phyloP scores from a whole-genome alignment of 371 early-diverging fungal genomes.

The Mucor irregularis region DNA sequence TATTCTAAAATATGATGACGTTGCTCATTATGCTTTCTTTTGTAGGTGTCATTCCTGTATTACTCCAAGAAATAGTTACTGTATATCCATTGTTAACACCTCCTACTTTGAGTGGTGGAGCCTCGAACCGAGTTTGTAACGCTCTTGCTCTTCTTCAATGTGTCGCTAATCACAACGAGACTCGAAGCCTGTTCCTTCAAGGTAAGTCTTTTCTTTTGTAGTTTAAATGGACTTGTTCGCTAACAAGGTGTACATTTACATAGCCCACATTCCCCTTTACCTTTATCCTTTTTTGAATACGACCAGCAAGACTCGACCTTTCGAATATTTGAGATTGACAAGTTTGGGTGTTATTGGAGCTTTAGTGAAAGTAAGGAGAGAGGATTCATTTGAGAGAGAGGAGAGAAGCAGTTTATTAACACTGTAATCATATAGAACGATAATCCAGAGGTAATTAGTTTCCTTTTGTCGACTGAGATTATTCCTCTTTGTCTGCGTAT shows the following conservation, averaged over 20 bases:
- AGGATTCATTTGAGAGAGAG: background rate
- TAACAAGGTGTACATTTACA: background rate
- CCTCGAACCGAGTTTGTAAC: constrained; percentile 95
- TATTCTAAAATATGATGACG: background rate
- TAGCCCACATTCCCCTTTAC: constrained; percentile 95
- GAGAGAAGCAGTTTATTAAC: background rate
- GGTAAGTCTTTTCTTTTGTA: constrained; percentile 35
- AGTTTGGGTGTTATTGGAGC: constrained; percentile 96
- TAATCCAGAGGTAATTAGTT: constrained; percentile 92
- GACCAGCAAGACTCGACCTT: constrained; percentile 91
- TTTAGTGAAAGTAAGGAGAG: constrained; percentile 83
- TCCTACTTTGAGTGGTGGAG: constrained; percentile 83
- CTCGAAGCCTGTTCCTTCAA: constrained; percentile 85
- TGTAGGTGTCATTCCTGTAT: constrained; percentile 87
- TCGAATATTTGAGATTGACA: constrained; percentile 93
- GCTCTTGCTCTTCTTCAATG: constrained; percentile 95
- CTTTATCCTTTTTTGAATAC: constrained; percentile 98
- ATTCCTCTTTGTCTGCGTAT: constrained; percentile 97
- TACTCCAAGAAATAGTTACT: constrained; percentile 92
- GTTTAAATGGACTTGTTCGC: background rate
- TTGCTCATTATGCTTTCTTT: background rate
- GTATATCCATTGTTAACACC: constrained; percentile 92
- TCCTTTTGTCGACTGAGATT: constrained; percentile 96
- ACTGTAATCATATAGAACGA: constrained; percentile 66
- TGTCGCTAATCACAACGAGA: constrained; percentile 93